Base-by-base conservation (phyloP, 345 rosid species). In the Clausena lansium region DNA sequence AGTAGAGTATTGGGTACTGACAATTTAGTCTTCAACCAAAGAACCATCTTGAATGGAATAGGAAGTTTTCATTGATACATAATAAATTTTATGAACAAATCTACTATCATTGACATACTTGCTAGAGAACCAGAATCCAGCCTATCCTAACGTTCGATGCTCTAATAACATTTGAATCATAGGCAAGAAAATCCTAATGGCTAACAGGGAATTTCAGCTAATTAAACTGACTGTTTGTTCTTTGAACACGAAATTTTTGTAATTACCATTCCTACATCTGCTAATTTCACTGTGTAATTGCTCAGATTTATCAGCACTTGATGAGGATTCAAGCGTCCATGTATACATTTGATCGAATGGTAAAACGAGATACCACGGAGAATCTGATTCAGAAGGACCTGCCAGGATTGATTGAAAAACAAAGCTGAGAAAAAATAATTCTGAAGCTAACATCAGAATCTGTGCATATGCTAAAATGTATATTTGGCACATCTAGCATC, bases 311-410 rank as follows among this genome's bases (percentile, higher is more conserved):
- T 39, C 32, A 38, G 54, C 27, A 67, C 50, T 38, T 67, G 24
- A 36, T 38, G 71, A 13, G 54, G 54, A 36, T n/a, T 67, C 32
- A 67, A 39, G 32, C 32, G 19, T 24, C 50, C 15, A 13, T n/a
- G 54, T 8, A 11, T 6, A 39, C 27, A 36, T 67, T 67, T 67
- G 28, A 38, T 35, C 5, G 70, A 39, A 39, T 67, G 71, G 30
- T 24, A 67, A 10, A n/a, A 67, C 5, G 32, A 9, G 52, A 24
- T 39, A 27, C 71, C 71, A n/a, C 4, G 54, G 32, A 67, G 71
- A 38, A 67, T 67, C 71, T 67, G 71, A 36, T 39, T 47, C 19
- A 67, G 71, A 67, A 67, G 30, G 30, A 22, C 24, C 71, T 67
- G 71, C 30, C 71, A 38, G 9, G 71, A 24, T 35, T 6, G 35